These are phyloP conservation scores for Fusarium keratoplasticum DNA, from an alignment of 2,329 filamentous ascomycete genomes.

Conservation along the genomic window DNA sequence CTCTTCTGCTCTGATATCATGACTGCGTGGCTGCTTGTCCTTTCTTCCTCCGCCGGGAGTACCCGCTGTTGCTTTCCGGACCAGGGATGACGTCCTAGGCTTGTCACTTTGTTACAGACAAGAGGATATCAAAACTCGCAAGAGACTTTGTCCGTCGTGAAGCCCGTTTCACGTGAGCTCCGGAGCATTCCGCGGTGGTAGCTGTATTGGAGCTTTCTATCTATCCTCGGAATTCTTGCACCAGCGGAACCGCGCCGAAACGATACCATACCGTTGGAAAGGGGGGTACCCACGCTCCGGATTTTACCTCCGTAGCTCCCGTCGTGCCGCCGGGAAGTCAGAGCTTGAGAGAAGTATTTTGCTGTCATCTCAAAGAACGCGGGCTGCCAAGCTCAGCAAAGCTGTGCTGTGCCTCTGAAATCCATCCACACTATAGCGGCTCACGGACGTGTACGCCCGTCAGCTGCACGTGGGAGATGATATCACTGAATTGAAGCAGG, in stretches of 20 bases:
- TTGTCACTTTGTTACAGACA: neutral
- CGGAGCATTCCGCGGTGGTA: neutral
- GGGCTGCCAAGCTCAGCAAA: neutral
- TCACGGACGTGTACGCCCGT: neutral
- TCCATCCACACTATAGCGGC: neutral
- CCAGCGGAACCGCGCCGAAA: conserved; percentile 3
- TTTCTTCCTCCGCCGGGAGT: neutral
- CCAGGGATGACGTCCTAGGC: neutral
- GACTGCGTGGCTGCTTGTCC: conserved; percentile 10
- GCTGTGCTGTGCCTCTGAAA: neutral
- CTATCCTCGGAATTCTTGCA: neutral
- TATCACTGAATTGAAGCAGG: neutral
- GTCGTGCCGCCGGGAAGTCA: conserved; percentile 1
- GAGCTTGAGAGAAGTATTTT: conserved; percentile 12
- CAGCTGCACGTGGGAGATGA: neutral
- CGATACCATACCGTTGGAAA: neutral
- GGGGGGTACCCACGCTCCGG: conserved; percentile 13
- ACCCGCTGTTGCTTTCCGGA: conserved; percentile 9
- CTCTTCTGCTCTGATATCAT: neutral
- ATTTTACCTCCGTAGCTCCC: conserved; percentile 17
- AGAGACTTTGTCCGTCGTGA: conserved; percentile 15
- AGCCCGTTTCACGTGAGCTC: neutral
- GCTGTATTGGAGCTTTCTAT: neutral
- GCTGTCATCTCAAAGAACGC: no score
- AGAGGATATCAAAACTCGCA: conserved; percentile 4